phyloP scores from a whole-genome alignment of 2,329 filamentous ascomycete species.

The Zasmidium angulare region DNA sequence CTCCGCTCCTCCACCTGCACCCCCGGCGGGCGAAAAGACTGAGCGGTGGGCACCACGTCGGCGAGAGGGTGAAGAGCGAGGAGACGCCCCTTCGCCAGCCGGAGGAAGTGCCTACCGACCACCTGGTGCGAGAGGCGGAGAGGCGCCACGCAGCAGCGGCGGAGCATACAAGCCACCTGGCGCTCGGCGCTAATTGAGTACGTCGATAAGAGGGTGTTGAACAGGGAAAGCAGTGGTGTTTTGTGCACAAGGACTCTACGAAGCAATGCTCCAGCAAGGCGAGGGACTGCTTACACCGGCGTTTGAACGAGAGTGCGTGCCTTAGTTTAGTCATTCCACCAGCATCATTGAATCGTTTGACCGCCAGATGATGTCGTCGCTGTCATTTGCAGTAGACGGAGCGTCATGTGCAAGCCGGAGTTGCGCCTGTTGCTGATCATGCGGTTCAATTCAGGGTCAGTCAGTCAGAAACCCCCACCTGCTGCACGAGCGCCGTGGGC shows the following conservation, averaged over 20 bases:
- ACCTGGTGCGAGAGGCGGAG: constrained; percentile 22
- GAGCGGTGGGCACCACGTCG: constrained; percentile 26
- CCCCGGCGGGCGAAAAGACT: constrained; percentile 27
- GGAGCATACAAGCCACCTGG: constrained; percentile 30
- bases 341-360: neutral
- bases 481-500: neutral
- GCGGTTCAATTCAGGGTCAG: neutral
- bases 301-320: neutral
- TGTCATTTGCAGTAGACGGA: neutral
- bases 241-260: neutral
- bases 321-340: neutral
- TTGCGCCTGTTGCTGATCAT: neutral
- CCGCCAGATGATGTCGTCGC: neutral
- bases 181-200: too few species aligned
- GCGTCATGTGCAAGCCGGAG: neutral
- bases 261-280: neutral
- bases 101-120: constrained; percentile 25
- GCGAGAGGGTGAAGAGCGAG: constrained; percentile 10
- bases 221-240: neutral
- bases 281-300: neutral
- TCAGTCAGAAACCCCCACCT: neutral
- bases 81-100: constrained; percentile 16
- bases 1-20: constrained; percentile 18
- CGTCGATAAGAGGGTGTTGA: neutral
- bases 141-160: constrained; percentile 21